Base-by-base conservation (phyloP, 2,329 filamentous ascomycete species). In the Phialophora tarda region DNA sequence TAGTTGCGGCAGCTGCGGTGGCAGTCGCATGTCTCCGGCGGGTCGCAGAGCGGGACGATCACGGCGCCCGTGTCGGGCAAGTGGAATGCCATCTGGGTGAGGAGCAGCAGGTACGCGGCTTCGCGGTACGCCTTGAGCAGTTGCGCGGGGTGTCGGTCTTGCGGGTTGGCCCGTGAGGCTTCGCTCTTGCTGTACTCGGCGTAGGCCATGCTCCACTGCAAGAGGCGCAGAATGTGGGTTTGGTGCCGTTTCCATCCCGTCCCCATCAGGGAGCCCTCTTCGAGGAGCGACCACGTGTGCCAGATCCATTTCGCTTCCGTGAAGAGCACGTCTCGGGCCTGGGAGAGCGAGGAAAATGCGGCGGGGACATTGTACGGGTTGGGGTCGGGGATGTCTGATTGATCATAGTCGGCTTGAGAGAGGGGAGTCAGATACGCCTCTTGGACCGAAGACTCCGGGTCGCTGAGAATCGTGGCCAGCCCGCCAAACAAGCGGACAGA, bases 281-380 rank as follows among this genome's bases (percentile, higher is more conserved):
- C 67, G 12, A 71, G 61, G 5, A 69, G 64, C 14, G 58, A 50
- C 69, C 70, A 71, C 12, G 69, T 67, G 57, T 70, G 66, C 69
- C 69, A 71, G 47, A 72, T 71, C 69, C 68, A 73, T 53, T 66
- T 66, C 2, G 64, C 63, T 48, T 72, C 71, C 12, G 71, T 71
- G 65, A 72, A 72, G 7, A 72, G 58, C 12, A 65, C 63, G 54
- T 73, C 71, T 23, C 71, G 68, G n/a, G 72, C 71, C 34, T 72
- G 58, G 4, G 68, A 65, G 17, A 73, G 64, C 23, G 63, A 68
- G 6, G 50, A 32, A 38, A 73, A 73, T 11, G 59, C 61, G 26
- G 53, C 47, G 11, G 72, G 72, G 6, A 73, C 66, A 0, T 59
- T 50, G 17, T 69, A 67, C 1, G 68, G 67, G 14, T 66, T 65